phyloP scores from a whole-genome alignment of 495 filamentous ascomycete genomes.

The Hypoxylon fragiforme region DNA sequence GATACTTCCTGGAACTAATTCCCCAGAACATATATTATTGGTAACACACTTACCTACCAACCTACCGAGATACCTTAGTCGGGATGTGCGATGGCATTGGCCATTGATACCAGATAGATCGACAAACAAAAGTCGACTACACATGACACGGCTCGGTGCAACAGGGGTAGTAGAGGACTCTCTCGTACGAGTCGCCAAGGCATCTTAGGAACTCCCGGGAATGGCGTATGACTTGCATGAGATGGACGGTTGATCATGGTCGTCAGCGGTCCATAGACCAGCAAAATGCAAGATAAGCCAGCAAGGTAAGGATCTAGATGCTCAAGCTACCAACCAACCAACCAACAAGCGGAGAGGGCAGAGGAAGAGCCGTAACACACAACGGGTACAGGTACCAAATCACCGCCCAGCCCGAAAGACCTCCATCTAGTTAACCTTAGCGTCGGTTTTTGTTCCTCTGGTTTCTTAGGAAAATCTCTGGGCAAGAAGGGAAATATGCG shows the following conservation, averaged over 20 bases:
- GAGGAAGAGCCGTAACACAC: conserved; percentile 5
- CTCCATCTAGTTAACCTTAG: conserved; percentile 22
- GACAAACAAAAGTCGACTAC: neutral
- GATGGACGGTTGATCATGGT: conserved; percentile 16
- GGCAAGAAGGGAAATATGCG: conserved; percentile 3
- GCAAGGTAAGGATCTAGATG: conserved; percentile 10
- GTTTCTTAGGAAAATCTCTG: neutral
- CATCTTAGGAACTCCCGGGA: conserved; percentile 3
- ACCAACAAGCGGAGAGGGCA: too few relatives aligned
- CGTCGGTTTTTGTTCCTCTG: conserved; percentile 10
- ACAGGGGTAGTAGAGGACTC: too few relatives aligned
- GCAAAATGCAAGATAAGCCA: conserved; percentile 18
- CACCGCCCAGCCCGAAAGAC: conserved; percentile 11
- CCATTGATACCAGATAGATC: neutral
- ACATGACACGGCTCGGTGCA: too few relatives aligned
- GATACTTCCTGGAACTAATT: too few relatives aligned
- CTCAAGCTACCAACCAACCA: neutral
- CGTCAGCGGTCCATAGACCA: conserved; percentile 12
- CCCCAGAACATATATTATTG: conserved; percentile 4
- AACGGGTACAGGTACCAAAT: conserved; percentile 12
- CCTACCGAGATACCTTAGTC: too few relatives aligned
- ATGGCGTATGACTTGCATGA: conserved; percentile 30
- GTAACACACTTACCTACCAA: conserved; percentile 2
- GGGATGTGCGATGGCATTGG: neutral
- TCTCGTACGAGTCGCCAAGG: conserved; percentile 1